Evolutionary conservation across 2,329 filamentous ascomycete species (phyloP).

Genomic region (Balansia obtecta): DNA sequence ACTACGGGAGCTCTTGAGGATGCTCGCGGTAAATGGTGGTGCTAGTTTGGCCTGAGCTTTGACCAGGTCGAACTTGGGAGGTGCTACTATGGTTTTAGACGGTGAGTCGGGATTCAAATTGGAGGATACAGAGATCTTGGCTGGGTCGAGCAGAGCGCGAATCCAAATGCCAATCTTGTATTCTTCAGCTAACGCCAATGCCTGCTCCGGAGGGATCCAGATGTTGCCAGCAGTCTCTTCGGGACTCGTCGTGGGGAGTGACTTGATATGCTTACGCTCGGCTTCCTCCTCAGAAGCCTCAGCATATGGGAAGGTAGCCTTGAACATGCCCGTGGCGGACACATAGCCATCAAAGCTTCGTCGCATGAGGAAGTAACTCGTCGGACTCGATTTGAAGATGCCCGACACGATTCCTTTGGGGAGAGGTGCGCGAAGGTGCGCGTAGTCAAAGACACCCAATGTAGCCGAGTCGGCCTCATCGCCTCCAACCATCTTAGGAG

Average conservation of each 20-base stretch:
- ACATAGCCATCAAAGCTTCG: constrained; percentile 75
- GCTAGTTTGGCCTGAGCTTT: constrained; percentile 29
- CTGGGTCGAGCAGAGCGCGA: constrained; percentile 78
- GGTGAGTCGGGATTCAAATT: constrained; percentile 51
- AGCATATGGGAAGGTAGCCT: constrained; percentile 74
- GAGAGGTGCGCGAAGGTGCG: constrained; percentile 82
- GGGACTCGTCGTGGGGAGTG: constrained; percentile 63
- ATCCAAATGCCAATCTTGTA: constrained; percentile 84
- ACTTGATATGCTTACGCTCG: constrained; percentile 78
- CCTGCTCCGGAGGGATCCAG: constrained; percentile 80
- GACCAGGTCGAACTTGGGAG: constrained; percentile 62
- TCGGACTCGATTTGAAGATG: constrained; percentile 81
- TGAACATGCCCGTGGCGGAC: constrained; percentile 85
- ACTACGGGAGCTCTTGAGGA: constrained; percentile 33
- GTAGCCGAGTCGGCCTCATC: constrained; percentile 61
- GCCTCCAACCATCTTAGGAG: constrained; percentile 66
- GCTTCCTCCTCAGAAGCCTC: constrained; percentile 57
- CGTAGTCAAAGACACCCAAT: constrained; percentile 85
- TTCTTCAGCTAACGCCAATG: constrained; percentile 71
- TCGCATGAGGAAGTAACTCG: constrained; percentile 95
- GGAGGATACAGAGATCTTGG: constrained; percentile 53
- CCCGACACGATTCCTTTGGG: constrained; percentile 86
- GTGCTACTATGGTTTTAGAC: constrained; percentile 64
- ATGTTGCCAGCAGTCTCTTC: constrained; percentile 95
- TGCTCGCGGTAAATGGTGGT: constrained; percentile 35